Evolutionary conservation across 805 yeast genomes (phyloP).

Genomic region (Candida jianshihensis): DNA sequence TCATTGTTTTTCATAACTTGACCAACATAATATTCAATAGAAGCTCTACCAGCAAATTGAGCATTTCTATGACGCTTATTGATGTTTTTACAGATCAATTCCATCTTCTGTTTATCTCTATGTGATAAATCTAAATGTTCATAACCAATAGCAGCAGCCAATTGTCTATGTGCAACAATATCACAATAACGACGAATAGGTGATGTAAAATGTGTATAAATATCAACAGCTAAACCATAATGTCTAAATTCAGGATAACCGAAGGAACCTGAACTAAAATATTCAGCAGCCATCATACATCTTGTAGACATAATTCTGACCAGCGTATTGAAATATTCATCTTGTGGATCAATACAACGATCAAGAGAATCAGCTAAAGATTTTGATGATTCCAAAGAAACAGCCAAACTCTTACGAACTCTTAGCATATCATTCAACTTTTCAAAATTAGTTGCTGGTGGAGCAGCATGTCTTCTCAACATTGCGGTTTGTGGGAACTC

Average conservation of each 20-base stretch:
- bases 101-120: slow-evolving; percentile 87
- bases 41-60: slow-evolving; percentile 97
- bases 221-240: slow-evolving; percentile 95
- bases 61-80: slow-evolving; percentile 95
- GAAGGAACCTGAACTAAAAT: slow-evolving; percentile 84
- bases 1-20: slow-evolving; percentile 90
- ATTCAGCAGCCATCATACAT: slow-evolving; percentile 99
- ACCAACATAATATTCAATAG: slow-evolving; percentile 96
- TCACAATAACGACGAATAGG: slow-evolving; percentile 98
- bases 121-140: slow-evolving; percentile 77
- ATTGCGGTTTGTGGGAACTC: slow-evolving; percentile 97
- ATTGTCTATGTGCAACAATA: slow-evolving; percentile 92
- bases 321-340: slow-evolving; percentile 88
- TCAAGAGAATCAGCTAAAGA: slow-evolving; percentile 92
- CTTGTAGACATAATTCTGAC: slow-evolving; percentile 95
- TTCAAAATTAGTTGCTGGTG: slow-evolving; percentile 92
- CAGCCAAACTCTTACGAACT: slow-evolving; percentile 65
- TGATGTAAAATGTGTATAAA: slow-evolving; percentile 96
- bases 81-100: slow-evolving; percentile 77
- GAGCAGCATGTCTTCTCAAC: slow-evolving; percentile 97
- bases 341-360: slow-evolving; percentile 72
- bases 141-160: slow-evolving; percentile 97
- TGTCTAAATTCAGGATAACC: slow-evolving; percentile 91
- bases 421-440: slow-evolving; percentile 81
- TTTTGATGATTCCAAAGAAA: slow-evolving; percentile 79